Percentiles rank a stretch among this genome's conserved stretches.
These are phyloP conservation scores for Pichia cephalocereana DNA, from an alignment of 805 yeast species.

Conservation along the genomic window DNA sequence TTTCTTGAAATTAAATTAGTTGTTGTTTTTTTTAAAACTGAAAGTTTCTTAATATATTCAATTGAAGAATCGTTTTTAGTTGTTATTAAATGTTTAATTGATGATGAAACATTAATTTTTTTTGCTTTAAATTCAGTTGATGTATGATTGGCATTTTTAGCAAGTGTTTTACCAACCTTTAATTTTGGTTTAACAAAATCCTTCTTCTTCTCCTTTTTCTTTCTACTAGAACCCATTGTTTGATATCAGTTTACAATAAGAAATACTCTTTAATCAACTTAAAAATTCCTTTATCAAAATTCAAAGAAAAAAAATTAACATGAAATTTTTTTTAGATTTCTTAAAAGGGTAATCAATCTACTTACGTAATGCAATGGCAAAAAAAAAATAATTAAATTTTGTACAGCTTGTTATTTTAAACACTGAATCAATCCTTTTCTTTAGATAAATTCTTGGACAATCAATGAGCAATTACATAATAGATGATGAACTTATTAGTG, in stretches of 20 bases:
- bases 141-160: conserved; percentile 66
- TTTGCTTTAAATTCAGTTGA: conserved; percentile 79
- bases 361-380: no score
- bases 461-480: neutral
- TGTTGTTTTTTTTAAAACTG: conserved; percentile 50
- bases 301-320: no score
- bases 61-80: neutral
- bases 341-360: neutral
- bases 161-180: conserved; percentile 77
- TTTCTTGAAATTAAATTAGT: conserved; percentile 14
- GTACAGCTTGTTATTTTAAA: no score
- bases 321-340: neutral
- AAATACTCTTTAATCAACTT: no score
- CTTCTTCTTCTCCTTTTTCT: conserved; percentile 55
- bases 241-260: no score
- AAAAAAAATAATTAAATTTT: no score
- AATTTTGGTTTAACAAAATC: conserved; percentile 74
- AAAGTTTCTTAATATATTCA: conserved; percentile 42
- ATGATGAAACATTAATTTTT: conserved; percentile 28
- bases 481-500: neutral
- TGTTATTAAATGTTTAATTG: conserved; percentile 16
- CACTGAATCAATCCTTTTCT: no score
- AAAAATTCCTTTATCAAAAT: no score
- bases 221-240: conserved; percentile 43
- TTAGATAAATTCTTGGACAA: no score